These are phyloP conservation scores for Debaryomycetaceae sp. DNA, from an alignment of 1,139 yeast genomes.

Conservation along the genomic window DNA sequence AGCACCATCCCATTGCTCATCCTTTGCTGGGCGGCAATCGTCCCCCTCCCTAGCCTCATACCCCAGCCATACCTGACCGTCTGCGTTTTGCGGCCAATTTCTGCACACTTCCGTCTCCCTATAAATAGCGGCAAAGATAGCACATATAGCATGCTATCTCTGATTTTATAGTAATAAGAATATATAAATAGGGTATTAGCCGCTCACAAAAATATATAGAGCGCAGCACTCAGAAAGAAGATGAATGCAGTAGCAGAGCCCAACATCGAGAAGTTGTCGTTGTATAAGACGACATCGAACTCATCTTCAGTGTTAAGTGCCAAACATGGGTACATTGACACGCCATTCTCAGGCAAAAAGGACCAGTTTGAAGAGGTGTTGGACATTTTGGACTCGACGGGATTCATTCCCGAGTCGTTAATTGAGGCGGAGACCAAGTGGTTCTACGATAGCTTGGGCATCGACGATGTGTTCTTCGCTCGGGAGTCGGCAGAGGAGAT, in stretches of 20 bases:
- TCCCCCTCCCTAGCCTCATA: background rate
- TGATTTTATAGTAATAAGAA: background rate
- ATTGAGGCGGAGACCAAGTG: slow-evolving; percentile 85
- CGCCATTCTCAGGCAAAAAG: slow-evolving; percentile 77
- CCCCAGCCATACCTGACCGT: background rate
- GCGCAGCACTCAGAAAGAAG: background rate
- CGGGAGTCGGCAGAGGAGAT: slow-evolving; percentile 78
- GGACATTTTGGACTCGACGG: slow-evolving; percentile 76
- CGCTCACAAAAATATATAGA: background rate
- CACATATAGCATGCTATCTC: background rate
- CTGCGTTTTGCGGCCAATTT: too few relatives aligned
- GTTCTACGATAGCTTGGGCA: slow-evolving; percentile 86
- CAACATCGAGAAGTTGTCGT: slow-evolving; percentile 12
- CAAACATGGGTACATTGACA: slow-evolving; percentile 65
- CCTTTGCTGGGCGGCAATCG: background rate
- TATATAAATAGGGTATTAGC: background rate
- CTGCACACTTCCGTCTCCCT: too few relatives aligned
- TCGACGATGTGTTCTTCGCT: slow-evolving; percentile 89
- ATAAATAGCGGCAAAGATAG: too few relatives aligned
- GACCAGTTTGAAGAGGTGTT: slow-evolving; percentile 78
- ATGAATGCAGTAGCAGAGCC: background rate
- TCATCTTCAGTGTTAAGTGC: slow-evolving; percentile 31
- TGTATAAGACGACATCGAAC: slow-evolving; percentile 25
- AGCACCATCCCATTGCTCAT: background rate
- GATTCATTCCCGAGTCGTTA: slow-evolving; percentile 83